These are phyloP conservation scores for Knoxdaviesia proteae DNA, from an alignment of 2,329 filamentous ascomycete genomes.

Conservation along the genomic window DNA sequence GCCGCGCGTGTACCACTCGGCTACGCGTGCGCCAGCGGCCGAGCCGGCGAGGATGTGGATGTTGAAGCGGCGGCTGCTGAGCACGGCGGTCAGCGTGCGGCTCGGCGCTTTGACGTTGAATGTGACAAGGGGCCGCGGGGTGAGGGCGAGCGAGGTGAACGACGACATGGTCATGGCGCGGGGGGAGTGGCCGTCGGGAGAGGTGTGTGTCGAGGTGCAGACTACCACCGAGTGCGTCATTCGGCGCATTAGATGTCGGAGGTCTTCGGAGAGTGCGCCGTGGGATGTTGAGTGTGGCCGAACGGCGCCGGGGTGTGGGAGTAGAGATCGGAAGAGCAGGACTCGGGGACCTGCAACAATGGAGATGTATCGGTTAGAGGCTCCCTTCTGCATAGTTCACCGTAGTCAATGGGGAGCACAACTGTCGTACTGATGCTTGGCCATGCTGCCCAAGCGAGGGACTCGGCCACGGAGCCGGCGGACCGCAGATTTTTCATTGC, in stretches of 20 bases:
- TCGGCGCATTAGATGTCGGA: conserved; percentile 31
- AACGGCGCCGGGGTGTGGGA: too few species aligned
- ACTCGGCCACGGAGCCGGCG: too few species aligned
- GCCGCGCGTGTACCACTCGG: conserved; percentile 29
- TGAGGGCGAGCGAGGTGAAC: conserved; percentile 32
- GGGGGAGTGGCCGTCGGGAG: conserved; percentile 8
- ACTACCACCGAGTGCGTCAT: conserved; percentile 34
- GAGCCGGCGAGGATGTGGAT: conserved; percentile 31
- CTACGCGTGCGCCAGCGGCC: conserved; percentile 23
- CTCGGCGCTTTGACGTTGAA: conserved; percentile 38
- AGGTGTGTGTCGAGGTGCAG: conserved; percentile 22
- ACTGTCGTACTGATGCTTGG: too few species aligned
- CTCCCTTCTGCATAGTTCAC: too few species aligned
- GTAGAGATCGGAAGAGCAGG: background rate
- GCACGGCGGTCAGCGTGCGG: conserved; percentile 30
- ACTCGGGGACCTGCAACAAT: too few species aligned
- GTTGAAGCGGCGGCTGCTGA: conserved; percentile 24
- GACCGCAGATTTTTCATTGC: too few species aligned
- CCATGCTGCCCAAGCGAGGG: too few species aligned
- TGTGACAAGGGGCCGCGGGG: conserved; percentile 22
- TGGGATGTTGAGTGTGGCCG: too few species aligned
- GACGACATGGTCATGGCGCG: conserved; percentile 40
- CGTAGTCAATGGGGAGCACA: too few species aligned
- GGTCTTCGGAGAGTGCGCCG: conserved; percentile 17
- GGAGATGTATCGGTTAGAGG: too few species aligned